Evolutionary conservation across 441 rosid genomes (phyloP).

Genomic region (Euphorbia celastroides): DNA sequence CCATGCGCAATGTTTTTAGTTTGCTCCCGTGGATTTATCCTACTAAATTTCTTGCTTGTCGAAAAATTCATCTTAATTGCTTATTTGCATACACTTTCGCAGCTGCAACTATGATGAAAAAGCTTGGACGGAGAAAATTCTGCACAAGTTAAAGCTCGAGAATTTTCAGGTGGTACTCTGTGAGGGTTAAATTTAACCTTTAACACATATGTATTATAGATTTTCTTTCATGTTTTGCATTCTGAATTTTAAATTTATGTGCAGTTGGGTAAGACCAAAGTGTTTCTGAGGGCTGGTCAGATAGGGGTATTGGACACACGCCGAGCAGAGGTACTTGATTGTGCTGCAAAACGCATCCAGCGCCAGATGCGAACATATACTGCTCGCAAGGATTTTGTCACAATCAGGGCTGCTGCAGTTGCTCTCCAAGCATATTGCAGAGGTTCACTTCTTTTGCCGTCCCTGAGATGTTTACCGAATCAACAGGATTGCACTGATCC

Average conservation of each 20-base stretch:
- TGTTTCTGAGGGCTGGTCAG: constrained; percentile 97
- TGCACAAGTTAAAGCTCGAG: constrained; percentile 63
- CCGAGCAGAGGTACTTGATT: constrained; percentile 85
- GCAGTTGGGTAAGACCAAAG: constrained; percentile 92
- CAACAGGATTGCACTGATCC: not conserved
- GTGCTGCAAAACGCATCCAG: constrained; percentile 78
- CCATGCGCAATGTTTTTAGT: not conserved
- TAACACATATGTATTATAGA: constrained; percentile 1
- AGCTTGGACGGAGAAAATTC: constrained; percentile 66
- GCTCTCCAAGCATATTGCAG: constrained; percentile 80
- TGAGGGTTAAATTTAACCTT: not conserved
- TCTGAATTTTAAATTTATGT: constrained; percentile 13
- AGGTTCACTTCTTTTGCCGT: constrained; percentile 44
- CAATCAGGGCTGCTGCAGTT: constrained; percentile 53
- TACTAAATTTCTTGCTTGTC: constrained; percentile 5
- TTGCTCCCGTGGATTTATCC: not conserved
- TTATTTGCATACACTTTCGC: constrained; percentile 15
- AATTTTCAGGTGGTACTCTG: constrained; percentile 74
- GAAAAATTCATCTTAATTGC: constrained; percentile 6
- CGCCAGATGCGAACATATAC: constrained; percentile 55
- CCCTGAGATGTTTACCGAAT: not conserved
- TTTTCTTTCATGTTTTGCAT: constrained; percentile 2
- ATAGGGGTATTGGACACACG: constrained; percentile 81
- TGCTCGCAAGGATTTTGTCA: constrained; percentile 47
- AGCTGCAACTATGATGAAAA: constrained; percentile 75